Evolutionary conservation across 176 grass and related monocot genomes (phyloP).

Genomic region (Calamus simplicifolius): DNA sequence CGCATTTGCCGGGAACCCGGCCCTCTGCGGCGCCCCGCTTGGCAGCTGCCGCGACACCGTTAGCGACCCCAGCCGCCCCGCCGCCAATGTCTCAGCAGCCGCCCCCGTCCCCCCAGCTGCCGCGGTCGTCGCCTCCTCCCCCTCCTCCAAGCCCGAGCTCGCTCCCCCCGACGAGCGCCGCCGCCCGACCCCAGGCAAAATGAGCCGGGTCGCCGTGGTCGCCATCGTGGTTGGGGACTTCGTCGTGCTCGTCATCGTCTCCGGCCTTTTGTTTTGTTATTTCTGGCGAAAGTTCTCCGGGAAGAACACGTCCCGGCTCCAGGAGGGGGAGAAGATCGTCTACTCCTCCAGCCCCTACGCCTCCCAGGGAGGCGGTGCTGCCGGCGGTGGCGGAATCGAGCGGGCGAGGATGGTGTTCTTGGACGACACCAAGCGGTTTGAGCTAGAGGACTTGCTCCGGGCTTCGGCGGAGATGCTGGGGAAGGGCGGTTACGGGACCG

Average conservation of each 20-base stretch:
- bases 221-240: conserved; percentile 82
- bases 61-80: conserved; percentile 20
- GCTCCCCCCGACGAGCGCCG: conserved; percentile 1
- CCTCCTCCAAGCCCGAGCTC: conserved; percentile 30
- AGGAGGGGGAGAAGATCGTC: conserved; percentile 91
- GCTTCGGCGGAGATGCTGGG: conserved; percentile 98
- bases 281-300: conserved; percentile 81
- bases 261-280: conserved; percentile 79
- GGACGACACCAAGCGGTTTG: conserved; percentile 51
- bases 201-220: conserved; percentile 61
- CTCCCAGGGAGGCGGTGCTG: conserved; percentile 12
- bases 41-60: conserved; percentile 34
- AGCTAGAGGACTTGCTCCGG: conserved; percentile 86
- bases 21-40: conserved; percentile 58
- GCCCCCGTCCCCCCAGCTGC: neutral
- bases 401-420: conserved; percentile 83
- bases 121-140: conserved; percentile 42
- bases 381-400: conserved; percentile 31
- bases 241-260: conserved; percentile 66
- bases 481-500: conserved; percentile 77
- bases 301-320: conserved; percentile 42
- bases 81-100: conserved; percentile 2
- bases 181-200: conserved; percentile 24
- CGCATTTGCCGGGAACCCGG: conserved; percentile 39
- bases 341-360: conserved; percentile 93